Base-by-base conservation (phyloP, 2,329 filamentous ascomycete species). In the Colletotrichum salicis region DNA sequence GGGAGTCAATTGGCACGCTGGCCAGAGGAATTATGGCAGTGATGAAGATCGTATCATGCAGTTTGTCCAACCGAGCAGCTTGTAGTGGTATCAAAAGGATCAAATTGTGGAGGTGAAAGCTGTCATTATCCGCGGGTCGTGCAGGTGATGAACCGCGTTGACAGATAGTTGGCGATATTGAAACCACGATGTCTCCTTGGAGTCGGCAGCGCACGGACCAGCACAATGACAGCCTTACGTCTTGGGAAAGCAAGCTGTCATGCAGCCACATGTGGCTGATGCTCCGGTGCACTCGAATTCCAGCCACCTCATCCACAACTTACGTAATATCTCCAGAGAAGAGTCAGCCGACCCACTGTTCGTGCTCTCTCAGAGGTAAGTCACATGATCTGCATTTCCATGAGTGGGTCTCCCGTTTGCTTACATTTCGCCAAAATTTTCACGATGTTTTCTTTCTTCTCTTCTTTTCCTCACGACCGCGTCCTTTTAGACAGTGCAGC, bases 401-500 rank as follows among this genome's bases (percentile, higher is more conserved):
- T 3, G 13, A 51, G 71, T 71, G 63, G 69, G 48, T 35, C 65
- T 5, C 7, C 29, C 10, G 12, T 15, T 33, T 37, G 55, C 62
- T 67, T 73, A 71, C 68, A 67, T 59, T 19, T 55, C 70, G 66
- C 71, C 69, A 60, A 74, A 73, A 70, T 59, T 74, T 75, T 73
- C 48, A 64, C 48, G 13, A 51, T 27, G 22, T 5, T 35, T 35
- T 37, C 76, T 77, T 81, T 83, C 80, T 82, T 82, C 83, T 82
- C 71, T 83, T 81, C 79, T 78, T 81, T 82, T 81, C 77, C 31
- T 64, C 69, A 54, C 48, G 85, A 90, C 92, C 91, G 92, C 92
- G 89, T 88, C 92, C 91, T 88, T 86, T 86, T 86, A 95, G 94
- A 96, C 93, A 96, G 93, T 95, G 90, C 93, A 92, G 89, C 87